Percentiles rank a stretch among this genome's conserved stretches.
These are phyloP conservation scores for Megacollybia marginata DNA, from an alignment of 768 basidiomycete genomes.

Conservation along the genomic window DNA sequence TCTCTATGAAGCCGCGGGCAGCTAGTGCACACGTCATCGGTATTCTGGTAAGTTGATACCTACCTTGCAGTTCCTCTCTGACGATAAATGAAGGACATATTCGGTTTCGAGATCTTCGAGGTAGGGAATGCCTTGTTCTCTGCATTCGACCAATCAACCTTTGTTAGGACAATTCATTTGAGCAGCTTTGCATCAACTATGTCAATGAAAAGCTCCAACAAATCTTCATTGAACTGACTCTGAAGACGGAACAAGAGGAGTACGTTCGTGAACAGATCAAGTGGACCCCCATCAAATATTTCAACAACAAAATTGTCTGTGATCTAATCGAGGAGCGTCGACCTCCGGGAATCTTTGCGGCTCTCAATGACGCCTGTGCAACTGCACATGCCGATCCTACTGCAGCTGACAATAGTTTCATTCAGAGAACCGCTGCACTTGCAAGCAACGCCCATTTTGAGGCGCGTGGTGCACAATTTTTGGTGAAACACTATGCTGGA, in stretches of 20 bases:
- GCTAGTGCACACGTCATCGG: slow-evolving; percentile 79
- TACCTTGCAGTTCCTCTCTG: background rate
- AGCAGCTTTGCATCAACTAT: slow-evolving; percentile 99
- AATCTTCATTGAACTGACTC: slow-evolving; percentile 97
- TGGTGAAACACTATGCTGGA: slow-evolving; percentile 95
- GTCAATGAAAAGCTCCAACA: slow-evolving; percentile 99
- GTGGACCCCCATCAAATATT: slow-evolving; percentile 99
- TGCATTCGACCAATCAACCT: background rate
- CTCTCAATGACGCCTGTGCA: slow-evolving; percentile 97
- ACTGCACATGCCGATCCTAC: slow-evolving; percentile 96
- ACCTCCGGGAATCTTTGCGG: slow-evolving; percentile 96
- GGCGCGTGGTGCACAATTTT: slow-evolving; percentile 86
- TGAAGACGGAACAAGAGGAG: slow-evolving; percentile 99
- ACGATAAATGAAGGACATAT: slow-evolving; percentile 67
- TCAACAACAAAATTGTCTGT: slow-evolving; percentile 97
- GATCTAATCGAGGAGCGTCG: slow-evolving; percentile 95
- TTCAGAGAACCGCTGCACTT: slow-evolving; percentile 79
- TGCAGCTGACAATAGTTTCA: slow-evolving; percentile 95
- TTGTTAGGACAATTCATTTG: slow-evolving; percentile 83
- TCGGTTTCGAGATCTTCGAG: slow-evolving; percentile 98
- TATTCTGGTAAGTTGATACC: slow-evolving; percentile 56
- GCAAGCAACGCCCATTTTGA: slow-evolving; percentile 92
- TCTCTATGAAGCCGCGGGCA: slow-evolving; percentile 88
- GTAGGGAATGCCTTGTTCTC: slow-evolving; percentile 26
- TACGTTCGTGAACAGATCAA: slow-evolving; percentile 98